Conservation (phyloP, 2,329 filamentous ascomycete genomes). For the Paecilomyces variotii region DNA sequence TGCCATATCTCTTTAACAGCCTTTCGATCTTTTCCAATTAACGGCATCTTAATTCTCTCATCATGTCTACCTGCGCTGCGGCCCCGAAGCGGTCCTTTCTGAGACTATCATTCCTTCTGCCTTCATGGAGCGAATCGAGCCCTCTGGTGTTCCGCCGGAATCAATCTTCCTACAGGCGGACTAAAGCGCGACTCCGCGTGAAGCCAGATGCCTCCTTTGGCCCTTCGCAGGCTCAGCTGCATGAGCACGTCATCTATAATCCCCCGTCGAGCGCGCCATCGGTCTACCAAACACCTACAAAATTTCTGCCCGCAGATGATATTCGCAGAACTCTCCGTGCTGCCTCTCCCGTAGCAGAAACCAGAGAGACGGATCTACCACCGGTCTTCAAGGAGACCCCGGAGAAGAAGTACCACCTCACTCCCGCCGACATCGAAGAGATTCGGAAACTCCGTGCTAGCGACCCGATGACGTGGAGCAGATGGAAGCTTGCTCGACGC, state of each 20-base stretch:
- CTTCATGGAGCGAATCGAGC: slow-evolving; percentile 27
- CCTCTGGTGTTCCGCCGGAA: slow-evolving; percentile 29
- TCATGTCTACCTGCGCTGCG: slow-evolving; percentile 1
- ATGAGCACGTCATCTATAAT: slow-evolving; percentile 57
- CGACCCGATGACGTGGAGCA: slow-evolving; percentile 54
- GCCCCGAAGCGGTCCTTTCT: slow-evolving; percentile 26
- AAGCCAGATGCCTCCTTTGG: slow-evolving; percentile 47
- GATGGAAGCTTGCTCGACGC: slow-evolving; percentile 51
- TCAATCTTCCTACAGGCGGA: slow-evolving; percentile 44
- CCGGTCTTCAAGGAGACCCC: slow-evolving; percentile 43
- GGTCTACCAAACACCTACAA: slow-evolving; percentile 56
- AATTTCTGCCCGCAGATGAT: slow-evolving; percentile 56
- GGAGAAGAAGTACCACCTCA: slow-evolving; percentile 56
- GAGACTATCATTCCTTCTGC: slow-evolving; percentile 31
- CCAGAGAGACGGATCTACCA: slow-evolving; percentile 31
- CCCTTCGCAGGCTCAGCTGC: slow-evolving; percentile 25
- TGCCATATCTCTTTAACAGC: not conserved
- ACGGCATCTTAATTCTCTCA: not conserved
- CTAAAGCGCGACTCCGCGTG: slow-evolving; percentile 43
- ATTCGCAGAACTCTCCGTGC: slow-evolving; percentile 42
- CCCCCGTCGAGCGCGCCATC: slow-evolving; percentile 57
- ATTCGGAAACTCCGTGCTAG: slow-evolving; percentile 48
- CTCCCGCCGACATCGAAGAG: slow-evolving; percentile 48
- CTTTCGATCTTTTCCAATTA: not conserved
- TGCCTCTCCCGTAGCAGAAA: slow-evolving; percentile 15